These are phyloP conservation scores for Stemphylium beticola DNA, from an alignment of 2,329 filamentous ascomycete species.

Conservation along the genomic window DNA sequence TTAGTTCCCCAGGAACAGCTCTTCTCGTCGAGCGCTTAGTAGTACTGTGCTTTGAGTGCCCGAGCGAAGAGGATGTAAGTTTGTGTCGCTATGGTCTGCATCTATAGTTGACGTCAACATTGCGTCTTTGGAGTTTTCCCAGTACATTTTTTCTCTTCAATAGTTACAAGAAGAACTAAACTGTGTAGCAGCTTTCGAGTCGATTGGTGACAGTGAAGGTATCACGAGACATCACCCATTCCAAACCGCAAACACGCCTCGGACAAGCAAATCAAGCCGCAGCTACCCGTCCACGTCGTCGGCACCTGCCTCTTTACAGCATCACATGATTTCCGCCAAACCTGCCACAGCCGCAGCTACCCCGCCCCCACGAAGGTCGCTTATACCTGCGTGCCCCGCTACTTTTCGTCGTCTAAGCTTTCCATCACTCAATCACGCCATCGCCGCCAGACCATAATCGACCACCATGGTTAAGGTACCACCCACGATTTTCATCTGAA, in stretches of 20 bases:
- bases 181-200: too few relatives aligned
- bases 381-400: slow-evolving; percentile 20
- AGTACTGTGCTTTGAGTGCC: neutral
- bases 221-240: too few relatives aligned
- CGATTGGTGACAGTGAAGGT: too few relatives aligned
- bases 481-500: slow-evolving; percentile 11
- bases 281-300: neutral
- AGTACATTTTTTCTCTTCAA: too few relatives aligned
- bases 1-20: too few relatives aligned
- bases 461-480: slow-evolving; percentile 38
- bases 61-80: neutral
- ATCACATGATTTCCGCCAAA: neutral
- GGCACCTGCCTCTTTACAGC: neutral
- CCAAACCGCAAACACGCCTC: too few relatives aligned
- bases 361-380: slow-evolving; percentile 15
- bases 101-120: too few relatives aligned
- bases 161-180: too few relatives aligned
- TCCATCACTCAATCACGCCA: slow-evolving; percentile 36
- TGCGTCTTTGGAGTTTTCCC: too few relatives aligned
- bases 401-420: slow-evolving; percentile 24
- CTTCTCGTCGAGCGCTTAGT: neutral
- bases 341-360: slow-evolving; percentile 5
- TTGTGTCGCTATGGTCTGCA: too few relatives aligned
- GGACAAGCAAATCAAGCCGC: neutral
- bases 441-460: slow-evolving; percentile 32